Evolutionary conservation across 345 rosid species (phyloP), one percentile per base, ranked within the genome.

Genomic region (Eucalyptus victrix): DNA sequence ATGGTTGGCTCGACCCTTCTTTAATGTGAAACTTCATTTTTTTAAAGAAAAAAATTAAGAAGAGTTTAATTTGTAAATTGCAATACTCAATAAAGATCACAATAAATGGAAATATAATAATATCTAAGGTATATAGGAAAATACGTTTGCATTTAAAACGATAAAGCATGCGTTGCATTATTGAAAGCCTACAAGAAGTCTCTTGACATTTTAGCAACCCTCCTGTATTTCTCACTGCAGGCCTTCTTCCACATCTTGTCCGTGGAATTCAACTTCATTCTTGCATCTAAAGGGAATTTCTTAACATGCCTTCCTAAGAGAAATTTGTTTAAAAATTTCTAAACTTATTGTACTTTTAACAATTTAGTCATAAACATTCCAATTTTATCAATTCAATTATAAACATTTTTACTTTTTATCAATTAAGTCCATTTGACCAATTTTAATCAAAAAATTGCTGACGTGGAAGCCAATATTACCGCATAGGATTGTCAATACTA

Each of bases 401-500:
- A 53, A 53, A 21, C 0, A 2, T 21, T 53, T 53, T 21, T 5
- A 53, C 0, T 0, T 21, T 21, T 53, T 8, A 53, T 0, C 11
- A 53, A 53, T 21, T 53, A 53, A 53, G 5, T 21, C 0, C 0
- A 21, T 53, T 0, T 4, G 0, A 0, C 2, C 1, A 53, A 53
- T 53, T 53, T 53, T 53, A 53, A 53, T 53, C 2, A 0, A 53
- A 53, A 53, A 53, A n/a, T n/a, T n/a, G 5, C 0, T 53, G 1
- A 53, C 0, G 0, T 21, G 5, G 5, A 53, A 8, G 4, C 11
- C 0, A 0, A 21, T 0, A 53, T 19, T 53, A 53, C 11, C 26
- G 0, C 2, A 21, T 1, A 8, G 1, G 5, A 51, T 51, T 17
- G 9, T 51, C 4, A 51, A 51, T 51, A 4, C 54, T 51, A 51